Evolutionary conservation across 352 stramenopile genomes (phyloP).

Genomic region (Phytophthora vignae): DNA sequence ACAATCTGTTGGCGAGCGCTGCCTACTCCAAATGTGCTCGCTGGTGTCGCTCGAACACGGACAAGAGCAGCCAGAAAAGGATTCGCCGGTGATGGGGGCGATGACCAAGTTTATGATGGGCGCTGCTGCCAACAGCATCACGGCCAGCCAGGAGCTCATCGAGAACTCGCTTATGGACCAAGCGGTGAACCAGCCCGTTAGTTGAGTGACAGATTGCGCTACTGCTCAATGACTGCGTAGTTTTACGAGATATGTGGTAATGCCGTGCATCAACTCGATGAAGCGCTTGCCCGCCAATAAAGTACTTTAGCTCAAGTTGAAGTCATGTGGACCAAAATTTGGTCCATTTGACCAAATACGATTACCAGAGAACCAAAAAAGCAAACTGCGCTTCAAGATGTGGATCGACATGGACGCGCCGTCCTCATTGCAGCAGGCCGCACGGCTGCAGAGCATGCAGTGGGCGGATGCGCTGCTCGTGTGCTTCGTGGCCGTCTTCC

Average conservation of each 20-base stretch:
- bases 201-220: not conserved
- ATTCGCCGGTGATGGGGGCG: slow-evolving; percentile 40
- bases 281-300: no score
- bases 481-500: slow-evolving; percentile 50
- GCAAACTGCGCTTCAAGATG: slow-evolving; percentile 26
- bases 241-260: not conserved
- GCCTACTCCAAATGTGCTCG: slow-evolving; percentile 63
- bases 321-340: not conserved
- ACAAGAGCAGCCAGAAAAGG: slow-evolving; percentile 35
- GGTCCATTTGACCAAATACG: not conserved
- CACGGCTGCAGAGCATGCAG: slow-evolving; percentile 37
- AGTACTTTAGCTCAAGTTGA: no score
- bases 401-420: slow-evolving; percentile 23
- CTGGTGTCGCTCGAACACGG: slow-evolving; percentile 42
- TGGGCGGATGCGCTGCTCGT: slow-evolving; percentile 51
- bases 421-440: slow-evolving; percentile 20
- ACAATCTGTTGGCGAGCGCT: slow-evolving; percentile 34
- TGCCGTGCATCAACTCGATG: no score
- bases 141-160: slow-evolving; percentile 45
- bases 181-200: slow-evolving; percentile 23
- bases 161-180: slow-evolving; percentile 48
- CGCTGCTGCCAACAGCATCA: slow-evolving; percentile 42
- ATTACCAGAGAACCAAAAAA: not conserved
- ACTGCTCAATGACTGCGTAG: not conserved
- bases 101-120: slow-evolving; percentile 56